phyloP scores from a whole-genome alignment of 2,329 filamentous ascomycete species.

The Clonostachys byssicola region DNA sequence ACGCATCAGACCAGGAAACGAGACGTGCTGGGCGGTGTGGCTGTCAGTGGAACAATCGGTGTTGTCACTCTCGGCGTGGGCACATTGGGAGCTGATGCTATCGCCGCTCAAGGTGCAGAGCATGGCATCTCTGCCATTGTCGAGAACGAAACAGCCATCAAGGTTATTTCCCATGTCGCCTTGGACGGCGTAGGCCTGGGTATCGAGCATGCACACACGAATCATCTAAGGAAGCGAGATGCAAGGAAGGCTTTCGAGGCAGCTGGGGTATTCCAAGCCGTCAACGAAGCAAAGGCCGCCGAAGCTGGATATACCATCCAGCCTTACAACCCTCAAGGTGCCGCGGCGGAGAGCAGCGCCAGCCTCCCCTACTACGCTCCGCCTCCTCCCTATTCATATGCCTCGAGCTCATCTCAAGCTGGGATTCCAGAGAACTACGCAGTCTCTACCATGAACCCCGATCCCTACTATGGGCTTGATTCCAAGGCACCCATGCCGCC shows the following conservation, averaged over 20 bases:
- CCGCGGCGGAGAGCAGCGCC: not conserved
- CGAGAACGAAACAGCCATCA: constrained; percentile 25
- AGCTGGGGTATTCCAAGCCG: constrained; percentile 21
- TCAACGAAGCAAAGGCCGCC: constrained; percentile 17
- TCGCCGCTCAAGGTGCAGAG: constrained; percentile 25
- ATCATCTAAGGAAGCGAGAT: constrained; percentile 25
- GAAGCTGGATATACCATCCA: constrained; percentile 13
- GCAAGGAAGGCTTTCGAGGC: constrained; percentile 21
- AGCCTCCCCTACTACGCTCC: not conserved
- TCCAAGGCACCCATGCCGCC: too few species aligned
- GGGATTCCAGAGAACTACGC: too few species aligned
- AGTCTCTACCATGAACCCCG: too few species aligned
- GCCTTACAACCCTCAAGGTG: constrained; percentile 6
- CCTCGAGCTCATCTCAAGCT: too few species aligned
- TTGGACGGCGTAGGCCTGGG: constrained; percentile 27
- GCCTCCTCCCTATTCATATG: not conserved
- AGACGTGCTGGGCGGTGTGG: constrained; percentile 31
- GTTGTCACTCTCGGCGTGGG: constrained; percentile 29
- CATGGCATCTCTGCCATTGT: constrained; percentile 20
- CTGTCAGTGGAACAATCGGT: constrained; percentile 26
- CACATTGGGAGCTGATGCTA: constrained; percentile 23
- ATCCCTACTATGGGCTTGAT: too few species aligned
- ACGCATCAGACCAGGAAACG: constrained; percentile 32
- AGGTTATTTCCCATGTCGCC: constrained; percentile 24
- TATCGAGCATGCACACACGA: constrained; percentile 26